Conservation (phyloP, 345 rosid species). For the Clausena lansium region DNA sequence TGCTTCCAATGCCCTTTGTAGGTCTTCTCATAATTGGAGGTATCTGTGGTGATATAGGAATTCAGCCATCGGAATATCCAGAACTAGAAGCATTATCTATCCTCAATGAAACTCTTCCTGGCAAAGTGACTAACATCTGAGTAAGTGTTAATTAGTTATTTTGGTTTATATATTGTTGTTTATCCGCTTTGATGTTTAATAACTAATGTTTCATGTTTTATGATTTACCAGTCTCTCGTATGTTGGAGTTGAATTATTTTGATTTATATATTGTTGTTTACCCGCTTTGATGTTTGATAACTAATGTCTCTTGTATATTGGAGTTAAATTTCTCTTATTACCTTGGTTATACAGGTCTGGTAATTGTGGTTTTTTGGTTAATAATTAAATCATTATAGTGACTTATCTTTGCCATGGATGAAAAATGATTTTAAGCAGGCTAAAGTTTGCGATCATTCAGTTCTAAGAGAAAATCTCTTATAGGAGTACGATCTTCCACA, state of each 20-base stretch:
- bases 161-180: background rate
- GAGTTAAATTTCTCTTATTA: background rate
- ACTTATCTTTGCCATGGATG: background rate
- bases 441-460: background rate
- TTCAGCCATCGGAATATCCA: slow-evolving; percentile 61
- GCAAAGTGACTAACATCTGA: slow-evolving; percentile 81
- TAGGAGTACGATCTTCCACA: background rate
- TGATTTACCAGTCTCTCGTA: background rate
- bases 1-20: slow-evolving; percentile 92
- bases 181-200: background rate
- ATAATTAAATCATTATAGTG: background rate
- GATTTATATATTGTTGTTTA: too few relatives aligned
- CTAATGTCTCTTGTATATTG: too few relatives aligned
- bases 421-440: background rate
- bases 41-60: slow-evolving; percentile 59
- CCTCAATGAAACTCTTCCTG: slow-evolving; percentile 88
- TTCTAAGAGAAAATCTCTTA: background rate
- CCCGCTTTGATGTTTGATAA: too few relatives aligned
- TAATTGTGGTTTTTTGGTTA: background rate
- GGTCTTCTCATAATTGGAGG: slow-evolving; percentile 79
- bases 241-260: background rate
- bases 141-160: slow-evolving; percentile 40
- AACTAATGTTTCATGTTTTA: background rate
- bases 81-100: slow-evolving; percentile 82
- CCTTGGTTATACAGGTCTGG: background rate